Evolutionary conservation across 2,329 filamentous ascomycete species (phyloP), one percentile per base, ranked within the genome.

Genomic region (Paraphaeosphaeria minitans): DNA sequence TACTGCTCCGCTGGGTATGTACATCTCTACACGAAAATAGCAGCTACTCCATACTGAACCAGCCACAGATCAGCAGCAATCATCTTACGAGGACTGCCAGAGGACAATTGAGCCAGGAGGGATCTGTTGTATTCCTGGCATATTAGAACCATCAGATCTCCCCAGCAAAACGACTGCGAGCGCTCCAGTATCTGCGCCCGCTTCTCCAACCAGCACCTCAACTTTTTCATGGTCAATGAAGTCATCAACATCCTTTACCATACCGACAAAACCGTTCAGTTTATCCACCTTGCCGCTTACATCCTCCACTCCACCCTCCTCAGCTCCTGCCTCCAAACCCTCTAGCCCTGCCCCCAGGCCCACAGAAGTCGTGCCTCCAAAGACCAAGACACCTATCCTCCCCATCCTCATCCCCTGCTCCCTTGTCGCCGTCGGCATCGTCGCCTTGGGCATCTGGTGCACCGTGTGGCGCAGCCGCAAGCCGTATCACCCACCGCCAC

Each of bases 381-480:
- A 37, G 29, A 22, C 0, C 16, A 37, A 19, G 19, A 21, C 24
- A 21, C n/a, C 37, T 2, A 35, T 53, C 29, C 39, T 53, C 41
- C 39, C 51, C 51, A 37, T 53, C 12, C 13, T 53, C 19, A 24
- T 53, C 9, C 51, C 51, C n/a, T 53, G 51, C 16, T 41, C 51
- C 29, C 41, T 53, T 27, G 51, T 29, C 4, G 51, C 41, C 29
- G 41, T 27, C n/a, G 41, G 51, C 19, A 53, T 53, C 41, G n/a
- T 53, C 41, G 51, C 27, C 19, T 33, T 24, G 12, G 27, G 41
- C 7, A 35, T 35, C 4, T 45, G 39, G 27, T 45, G 39, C n/a
- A 27, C 31, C 27, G 21, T 46, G 1, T 53, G 39, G 51, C 51
- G 51, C 19, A 31, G 29, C 8, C 16, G 41, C 4, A 37, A 37